phyloP scores from a whole-genome alignment of 164 flowering plant genomes.

The Vitis amurensis region DNA sequence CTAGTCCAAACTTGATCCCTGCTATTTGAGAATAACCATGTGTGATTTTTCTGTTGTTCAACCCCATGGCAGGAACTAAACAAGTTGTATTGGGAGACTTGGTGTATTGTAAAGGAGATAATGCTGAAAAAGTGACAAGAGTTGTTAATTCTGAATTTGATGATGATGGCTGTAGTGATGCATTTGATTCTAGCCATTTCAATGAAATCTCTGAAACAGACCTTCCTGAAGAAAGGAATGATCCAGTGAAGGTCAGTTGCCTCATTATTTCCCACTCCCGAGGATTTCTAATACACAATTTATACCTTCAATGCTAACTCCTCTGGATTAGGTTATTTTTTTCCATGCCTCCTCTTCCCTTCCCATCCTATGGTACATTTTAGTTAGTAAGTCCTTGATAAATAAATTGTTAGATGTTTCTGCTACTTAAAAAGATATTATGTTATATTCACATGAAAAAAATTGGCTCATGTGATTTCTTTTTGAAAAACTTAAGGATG shows the following conservation, averaged over 20 bases:
- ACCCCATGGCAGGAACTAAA: slow-evolving; percentile 47
- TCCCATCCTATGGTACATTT: neutral
- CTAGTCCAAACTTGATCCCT: neutral
- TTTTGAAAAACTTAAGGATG: neutral
- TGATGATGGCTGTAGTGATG: slow-evolving; percentile 34
- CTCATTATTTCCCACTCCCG: neutral
- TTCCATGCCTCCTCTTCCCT: neutral
- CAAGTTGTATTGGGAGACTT: slow-evolving; percentile 80
- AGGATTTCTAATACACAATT: neutral
- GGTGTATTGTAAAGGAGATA: slow-evolving; percentile 60
- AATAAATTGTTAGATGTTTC: neutral
- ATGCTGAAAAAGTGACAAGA: slow-evolving; percentile 26
- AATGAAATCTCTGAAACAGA: slow-evolving; percentile 48
- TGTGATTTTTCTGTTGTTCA: neutral
- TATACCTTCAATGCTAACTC: neutral
- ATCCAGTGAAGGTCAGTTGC: slow-evolving; percentile 60
- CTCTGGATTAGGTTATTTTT: neutral
- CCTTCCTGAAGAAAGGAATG: slow-evolving; percentile 40
- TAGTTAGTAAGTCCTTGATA: neutral
- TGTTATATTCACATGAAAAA: neutral
- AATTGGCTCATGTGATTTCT: neutral
- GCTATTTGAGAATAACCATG: neutral
- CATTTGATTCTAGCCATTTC: slow-evolving; percentile 28
- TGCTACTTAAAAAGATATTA: neutral
- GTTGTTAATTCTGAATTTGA: slow-evolving; percentile 34